Conservation (phyloP, 768 basidiomycete species). For the Pleurotus cornucopiae region DNA sequence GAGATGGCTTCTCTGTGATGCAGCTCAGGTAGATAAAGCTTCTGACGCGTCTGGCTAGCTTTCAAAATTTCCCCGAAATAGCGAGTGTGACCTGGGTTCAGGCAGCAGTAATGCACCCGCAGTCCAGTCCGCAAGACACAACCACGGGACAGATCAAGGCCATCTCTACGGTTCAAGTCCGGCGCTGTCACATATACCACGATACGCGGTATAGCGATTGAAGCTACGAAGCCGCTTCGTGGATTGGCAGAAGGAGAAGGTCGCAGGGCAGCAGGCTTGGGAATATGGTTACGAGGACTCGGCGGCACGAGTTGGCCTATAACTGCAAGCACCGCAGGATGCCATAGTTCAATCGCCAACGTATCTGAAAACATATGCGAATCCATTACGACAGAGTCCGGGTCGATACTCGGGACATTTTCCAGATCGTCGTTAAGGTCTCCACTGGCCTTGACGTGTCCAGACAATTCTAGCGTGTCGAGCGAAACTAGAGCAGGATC, state of each 20-base stretch:
- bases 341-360: conserved; percentile 66
- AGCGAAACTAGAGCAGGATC: conserved; percentile 54
- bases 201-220: conserved; percentile 56
- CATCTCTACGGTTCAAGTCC: conserved; percentile 75
- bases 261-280: conserved; percentile 8
- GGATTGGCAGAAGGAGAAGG: conserved; percentile 33
- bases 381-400: conserved; percentile 39
- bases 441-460: conserved; percentile 42
- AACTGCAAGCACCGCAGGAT: conserved; percentile 49
- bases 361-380: conserved; percentile 50
- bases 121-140: conserved; percentile 54
- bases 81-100: conserved; percentile 34
- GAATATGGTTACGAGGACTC: conserved; percentile 21
- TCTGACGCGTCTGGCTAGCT: conserved; percentile 42
- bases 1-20: conserved; percentile 39
- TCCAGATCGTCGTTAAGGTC: conserved; percentile 43
- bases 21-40: conserved; percentile 53
- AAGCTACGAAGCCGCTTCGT: conserved; percentile 51
- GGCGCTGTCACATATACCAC: conserved; percentile 70
- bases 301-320: conserved; percentile 45
- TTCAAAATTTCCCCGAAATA: conserved; percentile 30
- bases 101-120: conserved; percentile 51
- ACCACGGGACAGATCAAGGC: conserved; percentile 64
- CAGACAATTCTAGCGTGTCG: conserved; percentile 49
- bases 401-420: conserved; percentile 35